A percentile compares a stretch with the other conserved stretches of the same genome.
Evolutionary conservation across 2,329 filamentous ascomycete species (phyloP).

Genomic region (Plectosphaerella cucumerina): DNA sequence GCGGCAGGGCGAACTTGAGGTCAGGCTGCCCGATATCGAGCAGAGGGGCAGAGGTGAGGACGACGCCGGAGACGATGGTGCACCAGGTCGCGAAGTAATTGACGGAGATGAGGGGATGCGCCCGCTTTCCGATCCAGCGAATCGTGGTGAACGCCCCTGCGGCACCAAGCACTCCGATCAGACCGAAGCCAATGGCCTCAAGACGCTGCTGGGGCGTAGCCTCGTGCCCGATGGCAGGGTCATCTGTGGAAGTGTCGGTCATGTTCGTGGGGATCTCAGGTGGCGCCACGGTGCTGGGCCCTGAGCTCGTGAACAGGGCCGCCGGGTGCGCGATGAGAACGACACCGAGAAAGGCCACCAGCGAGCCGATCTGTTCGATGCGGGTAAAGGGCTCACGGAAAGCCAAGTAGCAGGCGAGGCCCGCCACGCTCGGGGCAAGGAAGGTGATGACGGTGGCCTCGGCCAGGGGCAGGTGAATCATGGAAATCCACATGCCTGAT

Average conservation of each 20-base stretch:
- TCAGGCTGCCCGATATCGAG: conserved; percentile 40
- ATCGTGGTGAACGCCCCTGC: conserved; percentile 72
- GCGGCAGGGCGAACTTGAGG: conserved; percentile 37
- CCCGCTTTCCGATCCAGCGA: conserved; percentile 72
- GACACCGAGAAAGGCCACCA: conserved; percentile 74
- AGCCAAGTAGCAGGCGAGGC: conserved; percentile 74
- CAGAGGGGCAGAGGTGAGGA: conserved; percentile 49
- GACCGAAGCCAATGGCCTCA: conserved; percentile 63
- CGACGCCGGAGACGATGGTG: conserved; percentile 60
- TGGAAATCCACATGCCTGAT: conserved; percentile 66
- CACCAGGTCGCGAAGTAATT: conserved; percentile 77
- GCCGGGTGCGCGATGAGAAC: conserved; percentile 75
- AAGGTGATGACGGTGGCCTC: conserved; percentile 91
- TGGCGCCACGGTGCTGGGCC: conserved; percentile 12
- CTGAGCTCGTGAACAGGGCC: conserved; percentile 41
- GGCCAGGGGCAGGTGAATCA: conserved; percentile 75
- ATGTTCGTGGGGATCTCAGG: conserved; percentile 9
- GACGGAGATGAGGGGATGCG: conserved; percentile 78
- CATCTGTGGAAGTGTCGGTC: conserved; percentile 9
- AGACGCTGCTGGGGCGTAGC: conserved; percentile 62
- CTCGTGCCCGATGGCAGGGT: conserved; percentile 27
- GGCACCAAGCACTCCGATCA: conserved; percentile 74
- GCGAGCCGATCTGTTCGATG: conserved; percentile 69
- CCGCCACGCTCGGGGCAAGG: conserved; percentile 72
- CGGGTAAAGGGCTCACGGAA: conserved; percentile 73